Conservation (phyloP, 192 early-diverging fungal species). For the Backusella psychrophila region DNA sequence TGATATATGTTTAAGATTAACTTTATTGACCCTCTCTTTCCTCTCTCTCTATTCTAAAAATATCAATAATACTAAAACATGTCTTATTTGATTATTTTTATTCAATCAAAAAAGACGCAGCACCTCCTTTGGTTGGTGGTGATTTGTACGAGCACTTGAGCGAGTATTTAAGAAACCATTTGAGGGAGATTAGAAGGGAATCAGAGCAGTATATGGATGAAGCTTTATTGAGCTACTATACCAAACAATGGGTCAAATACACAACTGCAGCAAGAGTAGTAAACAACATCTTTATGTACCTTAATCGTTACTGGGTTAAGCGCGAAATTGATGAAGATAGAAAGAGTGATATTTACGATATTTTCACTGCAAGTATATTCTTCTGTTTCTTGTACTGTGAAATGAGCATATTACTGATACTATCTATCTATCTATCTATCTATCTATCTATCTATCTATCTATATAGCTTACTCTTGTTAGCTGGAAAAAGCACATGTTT, state of each 20-base stretch:
- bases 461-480: slow-evolving; percentile 73
- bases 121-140: slow-evolving; percentile 54
- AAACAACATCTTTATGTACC: slow-evolving; percentile 90
- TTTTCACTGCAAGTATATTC: slow-evolving; percentile 76
- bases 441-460: not conserved
- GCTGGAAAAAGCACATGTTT: slow-evolving; percentile 85
- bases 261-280: slow-evolving; percentile 79
- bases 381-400: not conserved
- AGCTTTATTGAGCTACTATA: slow-evolving; percentile 83
- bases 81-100: too few relatives aligned
- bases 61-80: not conserved
- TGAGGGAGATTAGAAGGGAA: slow-evolving; percentile 44
- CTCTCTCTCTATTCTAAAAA: not conserved
- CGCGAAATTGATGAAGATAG: slow-evolving; percentile 93
- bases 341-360: slow-evolving; percentile 81
- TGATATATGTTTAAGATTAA: not conserved
- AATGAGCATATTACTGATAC: not conserved
- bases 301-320: slow-evolving; percentile 98
- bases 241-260: slow-evolving; percentile 85
- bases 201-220: slow-evolving; percentile 73
- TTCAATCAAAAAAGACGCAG: slow-evolving; percentile 1
- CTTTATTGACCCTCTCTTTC: not conserved
- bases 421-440: not conserved
- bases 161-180: slow-evolving; percentile 53
- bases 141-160: slow-evolving; percentile 52